Percentiles rank a stretch among this genome's conserved stretches.
Evolutionary conservation across 768 basidiomycete species (phyloP).

Genomic region (Lentinula sp.): DNA sequence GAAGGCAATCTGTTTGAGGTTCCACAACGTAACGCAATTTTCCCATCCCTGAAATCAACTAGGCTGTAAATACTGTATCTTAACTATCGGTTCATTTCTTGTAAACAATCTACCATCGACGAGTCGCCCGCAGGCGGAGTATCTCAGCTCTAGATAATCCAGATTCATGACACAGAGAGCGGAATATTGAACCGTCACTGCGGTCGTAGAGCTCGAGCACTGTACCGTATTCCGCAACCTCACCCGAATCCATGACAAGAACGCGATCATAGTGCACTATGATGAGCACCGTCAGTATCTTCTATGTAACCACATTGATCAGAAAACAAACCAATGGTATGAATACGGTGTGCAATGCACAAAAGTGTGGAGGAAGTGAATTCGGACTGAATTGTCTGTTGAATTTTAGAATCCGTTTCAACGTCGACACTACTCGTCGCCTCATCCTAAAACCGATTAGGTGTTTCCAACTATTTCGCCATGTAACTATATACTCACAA

Average conservation of each 20-base stretch:
- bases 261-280: constrained; percentile 61
- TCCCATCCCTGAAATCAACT: no score
- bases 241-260: constrained; percentile 67
- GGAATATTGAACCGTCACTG: constrained; percentile 54
- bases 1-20: no score
- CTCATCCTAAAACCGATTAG: constrained; percentile 42
- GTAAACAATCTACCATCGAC: no score
- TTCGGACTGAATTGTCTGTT: constrained; percentile 58
- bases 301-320: constrained; percentile 2
- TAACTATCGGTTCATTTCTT: no score
- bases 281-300: neutral
- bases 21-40: no score
- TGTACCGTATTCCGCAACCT: constrained; percentile 70
- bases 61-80: no score
- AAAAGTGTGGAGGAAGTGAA: constrained; percentile 49
- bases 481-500: constrained; percentile 30
- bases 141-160: no score
- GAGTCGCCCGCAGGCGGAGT: no score
- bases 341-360: constrained; percentile 55
- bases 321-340: constrained; percentile 40
- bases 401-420: constrained; percentile 57
- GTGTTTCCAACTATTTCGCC: constrained; percentile 11
- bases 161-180: constrained; percentile 58
- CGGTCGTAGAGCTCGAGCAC: constrained; percentile 61
- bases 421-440: constrained; percentile 58